These are phyloP conservation scores for Ceratobasidium sp. DNA, from an alignment of 1,284 basidiomycete genomes.

Conservation along the genomic window DNA sequence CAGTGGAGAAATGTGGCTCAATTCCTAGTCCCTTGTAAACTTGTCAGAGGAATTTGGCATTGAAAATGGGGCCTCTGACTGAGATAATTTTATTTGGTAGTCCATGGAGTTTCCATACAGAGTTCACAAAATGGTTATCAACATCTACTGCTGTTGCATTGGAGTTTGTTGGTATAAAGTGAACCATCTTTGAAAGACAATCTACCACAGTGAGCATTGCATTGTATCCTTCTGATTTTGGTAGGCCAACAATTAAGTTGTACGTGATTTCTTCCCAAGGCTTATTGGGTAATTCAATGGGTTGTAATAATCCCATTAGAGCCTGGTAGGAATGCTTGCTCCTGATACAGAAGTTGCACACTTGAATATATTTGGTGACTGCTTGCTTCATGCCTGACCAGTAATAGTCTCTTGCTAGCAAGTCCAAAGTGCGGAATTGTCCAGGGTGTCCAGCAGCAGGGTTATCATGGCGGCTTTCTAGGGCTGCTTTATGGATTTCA, in stretches of 20 bases:
- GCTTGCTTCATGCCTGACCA: slow-evolving; percentile 3
- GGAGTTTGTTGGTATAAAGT: slow-evolving; percentile 17
- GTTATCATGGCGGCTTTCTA: neutral
- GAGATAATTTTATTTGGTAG: slow-evolving; percentile 10
- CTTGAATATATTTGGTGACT: no score
- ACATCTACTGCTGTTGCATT: neutral
- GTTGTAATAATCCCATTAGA: no score
- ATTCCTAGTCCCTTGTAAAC: slow-evolving; percentile 14
- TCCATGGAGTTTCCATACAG: slow-evolving; percentile 34
- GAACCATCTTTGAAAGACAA: no score
- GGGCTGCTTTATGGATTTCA: neutral
- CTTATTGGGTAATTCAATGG: no score
- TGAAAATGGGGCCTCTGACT: slow-evolving; percentile 29
- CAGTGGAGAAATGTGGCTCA: no score
- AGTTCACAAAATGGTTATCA: slow-evolving; percentile 31
- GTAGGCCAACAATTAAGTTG: no score
- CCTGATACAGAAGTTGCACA: no score
- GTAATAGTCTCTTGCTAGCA: neutral
- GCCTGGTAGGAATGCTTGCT: no score
- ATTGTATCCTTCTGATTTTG: no score
- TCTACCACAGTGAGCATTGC: no score
- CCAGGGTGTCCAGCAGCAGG: slow-evolving; percentile 5
- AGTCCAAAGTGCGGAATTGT: neutral
- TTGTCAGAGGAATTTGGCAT: slow-evolving; percentile 30
- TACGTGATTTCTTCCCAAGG: no score